Conservation (phyloP, 345 rosid species). For the Arabis alpina region DNA sequence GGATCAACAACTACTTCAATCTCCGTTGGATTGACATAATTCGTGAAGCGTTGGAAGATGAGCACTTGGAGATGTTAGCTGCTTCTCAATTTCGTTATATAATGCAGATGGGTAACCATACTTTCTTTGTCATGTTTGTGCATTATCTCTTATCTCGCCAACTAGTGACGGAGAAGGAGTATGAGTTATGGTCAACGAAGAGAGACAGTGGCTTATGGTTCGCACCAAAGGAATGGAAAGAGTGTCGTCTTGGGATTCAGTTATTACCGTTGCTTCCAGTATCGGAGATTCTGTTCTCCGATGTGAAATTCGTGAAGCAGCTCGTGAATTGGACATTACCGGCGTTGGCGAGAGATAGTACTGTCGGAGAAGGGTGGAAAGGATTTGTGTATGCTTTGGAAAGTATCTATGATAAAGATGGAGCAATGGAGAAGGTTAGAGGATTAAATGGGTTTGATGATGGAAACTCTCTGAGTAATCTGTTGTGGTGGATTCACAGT, state of each 20-base stretch:
- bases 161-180: too few relatives aligned
- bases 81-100: too few relatives aligned
- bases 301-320: conserved; percentile 55
- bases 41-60: too few relatives aligned
- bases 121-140: too few relatives aligned
- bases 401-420: conserved; percentile 65
- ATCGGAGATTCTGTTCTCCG: conserved; percentile 73
- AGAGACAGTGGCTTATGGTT: conserved; percentile 95
- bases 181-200: conserved; percentile 87
- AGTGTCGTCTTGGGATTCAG: conserved; percentile 90
- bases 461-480: conserved; percentile 79
- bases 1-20: too few relatives aligned
- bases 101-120: too few relatives aligned
- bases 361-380: conserved; percentile 91
- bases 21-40: too few relatives aligned
- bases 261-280: conserved; percentile 72
- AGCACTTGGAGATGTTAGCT: too few relatives aligned
- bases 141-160: too few relatives aligned
- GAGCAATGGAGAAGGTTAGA: conserved; percentile 65
- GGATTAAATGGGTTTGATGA: conserved; percentile 65
- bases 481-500: conserved; percentile 93
- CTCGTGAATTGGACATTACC: conserved; percentile 87
- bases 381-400: conserved; percentile 86
- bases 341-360: conserved; percentile 61
- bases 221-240: conserved; percentile 78